Conservation (phyloP, 495 filamentous ascomycete species). For the Aspergillus diversus region DNA sequence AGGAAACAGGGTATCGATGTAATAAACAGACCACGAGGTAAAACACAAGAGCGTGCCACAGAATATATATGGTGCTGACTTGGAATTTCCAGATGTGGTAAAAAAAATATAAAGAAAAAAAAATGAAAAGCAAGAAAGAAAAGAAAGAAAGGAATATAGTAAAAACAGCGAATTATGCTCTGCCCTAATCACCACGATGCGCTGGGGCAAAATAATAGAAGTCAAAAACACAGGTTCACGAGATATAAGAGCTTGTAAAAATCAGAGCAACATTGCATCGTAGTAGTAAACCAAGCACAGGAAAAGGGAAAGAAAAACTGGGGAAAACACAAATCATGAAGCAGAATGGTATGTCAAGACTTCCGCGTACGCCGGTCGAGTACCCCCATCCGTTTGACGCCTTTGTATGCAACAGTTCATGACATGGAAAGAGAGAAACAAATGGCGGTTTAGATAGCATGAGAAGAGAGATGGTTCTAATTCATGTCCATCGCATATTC, state of each 20-base stretch:
- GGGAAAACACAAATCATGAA: constrained; percentile 22
- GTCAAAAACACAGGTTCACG: constrained; percentile 9
- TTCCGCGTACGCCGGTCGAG: constrained; percentile 40
- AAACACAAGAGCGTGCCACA: constrained; percentile 1
- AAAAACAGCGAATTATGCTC: not conserved
- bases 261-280: constrained; percentile 6
- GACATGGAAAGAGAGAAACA: constrained; percentile 27
- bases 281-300: constrained; percentile 27
- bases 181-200: constrained; percentile 17
- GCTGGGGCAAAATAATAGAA: constrained; percentile 25
- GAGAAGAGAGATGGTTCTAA: constrained; percentile 31
- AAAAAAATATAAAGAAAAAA: constrained; percentile 28
- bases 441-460: constrained; percentile 9
- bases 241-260: constrained; percentile 14
- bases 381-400: constrained; percentile 38
- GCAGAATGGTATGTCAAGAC: constrained; percentile 32
- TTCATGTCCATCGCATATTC: constrained; percentile 84
- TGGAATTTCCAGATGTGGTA: constrained; percentile 2
- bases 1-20: constrained; percentile 44
- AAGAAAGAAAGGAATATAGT: constrained; percentile 21
- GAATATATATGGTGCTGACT: constrained; percentile 19
- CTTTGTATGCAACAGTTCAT: constrained; percentile 47
- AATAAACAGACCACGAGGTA: constrained; percentile 26
- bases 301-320: constrained; percentile 16
- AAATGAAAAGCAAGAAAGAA: constrained; percentile 24